Conservation (phyloP, 2,329 filamentous ascomycete species). For the Ilyonectria robusta region DNA sequence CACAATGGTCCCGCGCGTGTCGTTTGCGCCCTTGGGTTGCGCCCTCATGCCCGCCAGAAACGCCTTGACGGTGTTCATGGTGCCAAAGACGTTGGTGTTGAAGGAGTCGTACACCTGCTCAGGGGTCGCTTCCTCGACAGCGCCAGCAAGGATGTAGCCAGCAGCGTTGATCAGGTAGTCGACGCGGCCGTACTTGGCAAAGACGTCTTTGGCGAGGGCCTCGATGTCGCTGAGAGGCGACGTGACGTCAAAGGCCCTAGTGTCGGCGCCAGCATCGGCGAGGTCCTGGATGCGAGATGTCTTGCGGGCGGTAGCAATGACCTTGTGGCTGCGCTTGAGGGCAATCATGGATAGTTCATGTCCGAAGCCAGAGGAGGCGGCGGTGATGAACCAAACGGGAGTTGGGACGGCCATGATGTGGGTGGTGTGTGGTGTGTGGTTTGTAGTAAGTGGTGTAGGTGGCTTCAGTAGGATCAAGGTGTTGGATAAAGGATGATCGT, state of each 20-base stretch:
- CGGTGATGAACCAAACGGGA: conserved; percentile 68
- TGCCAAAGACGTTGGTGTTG: conserved; percentile 69
- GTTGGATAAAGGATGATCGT: background rate
- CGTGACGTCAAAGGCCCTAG: conserved; percentile 64
- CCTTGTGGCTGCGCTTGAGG: conserved; percentile 62
- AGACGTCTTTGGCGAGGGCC: conserved; percentile 51
- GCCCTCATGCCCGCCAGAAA: conserved; percentile 63
- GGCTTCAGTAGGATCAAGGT: background rate
- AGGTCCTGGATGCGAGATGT: conserved; percentile 58
- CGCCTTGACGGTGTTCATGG: conserved; percentile 63
- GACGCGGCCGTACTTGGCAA: conserved; percentile 54
- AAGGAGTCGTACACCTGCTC: conserved; percentile 58
- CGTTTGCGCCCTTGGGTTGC: conserved; percentile 47
- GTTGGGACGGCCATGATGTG: conserved; percentile 28
- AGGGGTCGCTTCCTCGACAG: conserved; percentile 57
- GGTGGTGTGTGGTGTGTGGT: background rate
- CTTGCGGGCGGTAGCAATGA: conserved; percentile 65
- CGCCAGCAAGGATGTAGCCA: conserved; percentile 60
- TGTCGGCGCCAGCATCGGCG: conserved; percentile 58
- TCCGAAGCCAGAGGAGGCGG: conserved; percentile 67
- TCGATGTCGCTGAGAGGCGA: conserved; percentile 54
- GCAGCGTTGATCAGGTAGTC: conserved; percentile 66
- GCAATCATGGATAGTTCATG: conserved; percentile 59
- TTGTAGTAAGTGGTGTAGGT: background rate
- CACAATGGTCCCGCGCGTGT: conserved; percentile 51